These are phyloP conservation scores for Sarocladium strictum DNA, from an alignment of 2,329 filamentous ascomycete species.

Conservation along the genomic window DNA sequence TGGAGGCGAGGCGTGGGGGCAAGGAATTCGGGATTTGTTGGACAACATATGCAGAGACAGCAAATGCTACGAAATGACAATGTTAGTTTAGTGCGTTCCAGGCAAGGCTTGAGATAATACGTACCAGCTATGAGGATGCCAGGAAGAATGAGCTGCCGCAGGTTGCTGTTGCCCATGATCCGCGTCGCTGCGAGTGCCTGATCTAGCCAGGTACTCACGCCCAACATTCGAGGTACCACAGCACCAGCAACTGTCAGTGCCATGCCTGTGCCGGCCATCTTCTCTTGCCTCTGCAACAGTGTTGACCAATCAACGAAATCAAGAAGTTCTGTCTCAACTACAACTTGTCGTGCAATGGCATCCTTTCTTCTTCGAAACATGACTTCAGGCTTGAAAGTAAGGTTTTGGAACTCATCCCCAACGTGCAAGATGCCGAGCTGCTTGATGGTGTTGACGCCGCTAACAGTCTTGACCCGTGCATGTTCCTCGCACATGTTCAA, in stretches of 20 bases:
- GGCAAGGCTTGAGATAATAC: slow-evolving; percentile 26
- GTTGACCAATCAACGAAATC: slow-evolving; percentile 90
- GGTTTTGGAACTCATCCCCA: slow-evolving; percentile 76
- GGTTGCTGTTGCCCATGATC: slow-evolving; percentile 72
- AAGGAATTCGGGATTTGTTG: slow-evolving; percentile 85
- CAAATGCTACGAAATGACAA: slow-evolving; percentile 47
- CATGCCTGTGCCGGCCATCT: slow-evolving; percentile 89
- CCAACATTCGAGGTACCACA: slow-evolving; percentile 73
- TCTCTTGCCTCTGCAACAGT: slow-evolving; percentile 85
- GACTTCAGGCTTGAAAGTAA: slow-evolving; percentile 83
- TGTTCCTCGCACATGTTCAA: slow-evolving; percentile 79
- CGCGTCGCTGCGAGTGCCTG: slow-evolving; percentile 76
- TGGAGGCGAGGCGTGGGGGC: slow-evolving; percentile 75
- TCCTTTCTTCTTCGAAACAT: slow-evolving; percentile 90
- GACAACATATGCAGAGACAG: slow-evolving; percentile 74
- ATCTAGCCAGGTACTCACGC: slow-evolving; percentile 84
- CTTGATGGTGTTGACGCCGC: slow-evolving; percentile 82
- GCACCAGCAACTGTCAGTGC: slow-evolving; percentile 87
- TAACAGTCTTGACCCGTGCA: slow-evolving; percentile 70
- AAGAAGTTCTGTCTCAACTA: slow-evolving; percentile 80
- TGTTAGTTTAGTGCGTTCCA: slow-evolving; percentile 12
- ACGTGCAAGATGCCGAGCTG: slow-evolving; percentile 83
- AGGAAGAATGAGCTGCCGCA: slow-evolving; percentile 75
- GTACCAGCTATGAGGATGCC: slow-evolving; percentile 73
- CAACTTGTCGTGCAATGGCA: slow-evolving; percentile 73